Evolutionary conservation across 805 yeast species (phyloP).

Genomic region (Torulaspora franciscae): DNA sequence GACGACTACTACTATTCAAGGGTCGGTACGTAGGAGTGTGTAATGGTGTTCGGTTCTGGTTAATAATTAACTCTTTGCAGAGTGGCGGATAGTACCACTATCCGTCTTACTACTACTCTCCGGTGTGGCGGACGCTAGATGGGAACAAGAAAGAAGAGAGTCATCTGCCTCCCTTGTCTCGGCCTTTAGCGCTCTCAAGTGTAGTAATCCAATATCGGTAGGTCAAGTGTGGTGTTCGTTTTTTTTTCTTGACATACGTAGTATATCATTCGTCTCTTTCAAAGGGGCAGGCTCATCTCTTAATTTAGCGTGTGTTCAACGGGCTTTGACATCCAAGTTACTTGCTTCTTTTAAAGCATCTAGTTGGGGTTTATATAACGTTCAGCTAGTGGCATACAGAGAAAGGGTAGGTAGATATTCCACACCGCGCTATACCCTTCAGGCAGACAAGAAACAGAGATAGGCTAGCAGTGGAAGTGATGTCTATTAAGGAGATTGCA

Average conservation of each 20-base stretch:
- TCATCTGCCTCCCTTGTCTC: no score
- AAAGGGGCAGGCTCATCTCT: background rate
- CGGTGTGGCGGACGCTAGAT: no score
- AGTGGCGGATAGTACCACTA: no score
- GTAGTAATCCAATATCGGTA: background rate
- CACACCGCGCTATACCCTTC: background rate
- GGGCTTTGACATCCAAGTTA: background rate
- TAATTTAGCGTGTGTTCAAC: background rate
- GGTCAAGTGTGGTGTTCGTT: background rate
- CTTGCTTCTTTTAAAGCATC: no score
- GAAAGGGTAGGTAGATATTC: background rate
- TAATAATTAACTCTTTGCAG: no score
- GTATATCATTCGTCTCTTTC: background rate
- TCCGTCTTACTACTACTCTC: no score
- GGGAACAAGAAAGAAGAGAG: no score
- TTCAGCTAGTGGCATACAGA: background rate
- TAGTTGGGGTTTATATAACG: background rate
- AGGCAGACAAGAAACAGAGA: background rate
- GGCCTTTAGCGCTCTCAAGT: no score
- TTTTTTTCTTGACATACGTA: background rate
- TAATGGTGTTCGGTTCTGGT: no score
- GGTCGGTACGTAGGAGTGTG: no score
- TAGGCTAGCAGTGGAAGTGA: background rate
- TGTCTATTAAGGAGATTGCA: conserved; percentile 22
- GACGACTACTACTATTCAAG: no score